A percentile compares a stretch with the other conserved stretches of the same genome.
phyloP scores from a whole-genome alignment of 2,329 filamentous ascomycete species.

The Metarhizium brunneum region DNA sequence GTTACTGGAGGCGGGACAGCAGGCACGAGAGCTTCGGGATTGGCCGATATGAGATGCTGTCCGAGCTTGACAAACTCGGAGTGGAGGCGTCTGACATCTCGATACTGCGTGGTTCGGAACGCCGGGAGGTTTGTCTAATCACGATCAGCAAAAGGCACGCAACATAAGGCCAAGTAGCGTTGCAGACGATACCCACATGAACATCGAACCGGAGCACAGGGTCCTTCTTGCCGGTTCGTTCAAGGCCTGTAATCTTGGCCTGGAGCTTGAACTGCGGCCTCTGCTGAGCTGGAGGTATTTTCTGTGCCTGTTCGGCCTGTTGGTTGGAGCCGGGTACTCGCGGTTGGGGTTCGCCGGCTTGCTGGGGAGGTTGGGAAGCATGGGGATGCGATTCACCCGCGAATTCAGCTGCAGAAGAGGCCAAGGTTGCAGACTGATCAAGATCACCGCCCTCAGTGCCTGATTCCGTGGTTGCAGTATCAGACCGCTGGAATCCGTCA shows the following conservation, averaged over 20 bases:
- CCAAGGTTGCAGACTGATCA: slow-evolving; percentile 21
- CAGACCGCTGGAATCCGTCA: slow-evolving; percentile 35
- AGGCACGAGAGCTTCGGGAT: slow-evolving; percentile 88
- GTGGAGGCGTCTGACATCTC: slow-evolving; percentile 90
- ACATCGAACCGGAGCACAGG: slow-evolving; percentile 92
- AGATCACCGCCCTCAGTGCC: slow-evolving; percentile 29
- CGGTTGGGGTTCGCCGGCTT: slow-evolving; percentile 3
- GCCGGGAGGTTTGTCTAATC: slow-evolving; percentile 91
- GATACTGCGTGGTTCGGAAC: slow-evolving; percentile 95
- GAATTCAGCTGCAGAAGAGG: slow-evolving; percentile 6
- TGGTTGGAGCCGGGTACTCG: slow-evolving; percentile 4
- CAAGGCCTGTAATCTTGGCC: slow-evolving; percentile 87
- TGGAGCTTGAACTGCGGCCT: slow-evolving; percentile 76
- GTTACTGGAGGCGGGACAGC: slow-evolving; percentile 92
- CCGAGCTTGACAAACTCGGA: slow-evolving; percentile 95
- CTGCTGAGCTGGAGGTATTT: slow-evolving; percentile 46
- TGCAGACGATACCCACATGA: slow-evolving; percentile 52
- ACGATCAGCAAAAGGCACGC: slow-evolving; percentile 1
- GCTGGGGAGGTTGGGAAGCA: slow-evolving; percentile 11
- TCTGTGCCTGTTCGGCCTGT: slow-evolving; percentile 27
- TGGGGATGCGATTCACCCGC: slow-evolving; percentile 10
- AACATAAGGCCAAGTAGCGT: background rate
- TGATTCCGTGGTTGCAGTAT: slow-evolving; percentile 36
- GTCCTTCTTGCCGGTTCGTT: slow-evolving; percentile 91
- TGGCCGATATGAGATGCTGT: slow-evolving; percentile 93